phyloP scores from a whole-genome alignment of 441 rosid species.

The Brassica hybrid region DNA sequence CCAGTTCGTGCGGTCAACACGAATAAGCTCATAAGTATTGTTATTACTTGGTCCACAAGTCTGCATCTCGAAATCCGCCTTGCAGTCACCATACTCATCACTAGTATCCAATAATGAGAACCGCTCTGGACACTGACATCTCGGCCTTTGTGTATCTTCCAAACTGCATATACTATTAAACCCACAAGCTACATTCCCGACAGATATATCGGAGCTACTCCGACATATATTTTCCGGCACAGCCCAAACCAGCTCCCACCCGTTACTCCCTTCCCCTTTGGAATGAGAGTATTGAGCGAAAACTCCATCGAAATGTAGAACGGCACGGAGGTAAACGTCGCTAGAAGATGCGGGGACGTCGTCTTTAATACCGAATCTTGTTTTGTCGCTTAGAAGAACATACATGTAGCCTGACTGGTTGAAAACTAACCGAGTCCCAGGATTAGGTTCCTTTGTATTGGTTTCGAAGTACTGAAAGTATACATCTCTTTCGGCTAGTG shows the following conservation, averaged over 20 bases:
- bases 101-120: conserved; percentile 39
- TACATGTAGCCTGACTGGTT: conserved; percentile 40
- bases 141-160: conserved; percentile 26
- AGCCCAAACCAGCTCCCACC: conserved; percentile 29
- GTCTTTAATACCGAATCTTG: neutral
- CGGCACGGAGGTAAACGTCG: conserved; percentile 39
- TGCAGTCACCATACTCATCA: conserved; percentile 46
- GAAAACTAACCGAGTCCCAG: conserved; percentile 29
- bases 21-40: conserved; percentile 13
- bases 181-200: conserved; percentile 46
- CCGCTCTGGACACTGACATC: conserved; percentile 44
- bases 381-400: conserved; percentile 20
- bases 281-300: conserved; percentile 38
- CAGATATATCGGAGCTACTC: neutral
- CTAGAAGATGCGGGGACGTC: neutral
- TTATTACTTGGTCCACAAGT: conserved; percentile 25
- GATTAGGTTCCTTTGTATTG: neutral
- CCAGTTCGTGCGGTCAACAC: conserved; percentile 20
- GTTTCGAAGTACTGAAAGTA: conserved; percentile 39
- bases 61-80: conserved; percentile 35
- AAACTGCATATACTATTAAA: conserved; percentile 49
- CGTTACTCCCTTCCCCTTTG: conserved; percentile 13
- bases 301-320: conserved; percentile 51
- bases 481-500: conserved; percentile 8
- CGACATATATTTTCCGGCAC: conserved; percentile 47